Evolutionary conservation across 306 rosid genomes (phyloP), one percentile per base, ranked within the genome.

Genomic region (Inga oerstediana): DNA sequence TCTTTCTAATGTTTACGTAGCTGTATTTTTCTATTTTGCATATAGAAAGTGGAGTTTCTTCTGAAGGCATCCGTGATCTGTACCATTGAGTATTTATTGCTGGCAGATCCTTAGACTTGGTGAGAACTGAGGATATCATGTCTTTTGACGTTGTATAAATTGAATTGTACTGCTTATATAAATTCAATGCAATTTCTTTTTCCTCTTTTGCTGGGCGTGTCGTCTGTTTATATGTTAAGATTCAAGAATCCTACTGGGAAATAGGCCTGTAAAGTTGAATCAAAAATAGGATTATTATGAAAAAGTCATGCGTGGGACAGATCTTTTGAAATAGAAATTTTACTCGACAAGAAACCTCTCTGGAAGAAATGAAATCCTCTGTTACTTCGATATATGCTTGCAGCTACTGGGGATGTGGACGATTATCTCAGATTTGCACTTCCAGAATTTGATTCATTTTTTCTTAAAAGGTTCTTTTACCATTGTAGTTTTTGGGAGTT

Each of bases 11-110:
- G 59, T 81, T 61, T 49, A 61, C 86, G 37, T 48, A 27, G 76
- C 77, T 44, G 74, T 80, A 66, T 65, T 56, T 59, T 85, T 71
- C 66, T 76, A 51, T 73, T 69, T 70, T 72, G 80, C 74, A 54
- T 41, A 74, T 74, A 78, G 65, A 78, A 77, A 44, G 59, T 59
- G 56, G 27, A 75, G 75, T 82, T 45, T 83, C 78, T 69, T 48
- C 32, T 44, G n/a, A 75, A 61, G 80, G 69, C 70, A 70, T 74
- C 79, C 65, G 80, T 81, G 80, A 76, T 85, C 80, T 83, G 83
- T 61, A 48, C 73, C 75, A 24, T 69, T 74, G 78, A 45, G 78
- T 78, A 66, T 82, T 86, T 79, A 79, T 76, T 76, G 49, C 77
- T 24, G 68, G 82, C 77, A 71, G 65, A 80, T 71, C 48, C 3